Evolutionary conservation across 805 yeast species (phyloP).

Genomic region (Lachancea quebecensis): DNA sequence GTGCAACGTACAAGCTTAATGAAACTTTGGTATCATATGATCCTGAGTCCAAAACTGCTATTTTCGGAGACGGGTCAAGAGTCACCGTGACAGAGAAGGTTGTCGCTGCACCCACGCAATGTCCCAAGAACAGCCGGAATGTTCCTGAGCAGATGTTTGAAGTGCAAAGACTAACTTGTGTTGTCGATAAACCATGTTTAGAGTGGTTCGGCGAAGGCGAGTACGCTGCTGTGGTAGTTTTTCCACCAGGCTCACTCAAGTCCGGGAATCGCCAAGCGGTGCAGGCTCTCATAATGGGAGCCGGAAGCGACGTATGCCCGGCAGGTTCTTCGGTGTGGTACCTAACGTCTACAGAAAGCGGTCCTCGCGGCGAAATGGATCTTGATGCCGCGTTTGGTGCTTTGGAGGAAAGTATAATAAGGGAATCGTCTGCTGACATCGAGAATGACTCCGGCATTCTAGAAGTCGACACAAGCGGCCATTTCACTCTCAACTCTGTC

Average conservation of each 20-base stretch:
- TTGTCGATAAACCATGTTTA: conserved; percentile 78
- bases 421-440: conserved; percentile 62
- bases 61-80: conserved; percentile 65
- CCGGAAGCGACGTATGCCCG: conserved; percentile 84
- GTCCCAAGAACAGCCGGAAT: conserved; percentile 37
- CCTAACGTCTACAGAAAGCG: conserved; percentile 67
- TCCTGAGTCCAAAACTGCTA: conserved; percentile 57
- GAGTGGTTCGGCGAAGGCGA: conserved; percentile 91
- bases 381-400: conserved; percentile 73
- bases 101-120: conserved; percentile 67
- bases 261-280: conserved; percentile 64
- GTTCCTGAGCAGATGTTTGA: conserved; percentile 43
- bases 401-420: conserved; percentile 69
- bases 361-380: conserved; percentile 64
- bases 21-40: conserved; percentile 62
- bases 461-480: conserved; percentile 48
- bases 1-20: conserved; percentile 83
- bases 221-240: conserved; percentile 78
- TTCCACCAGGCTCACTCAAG: conserved; percentile 78
- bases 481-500: conserved; percentile 69
- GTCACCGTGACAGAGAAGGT: conserved; percentile 75
- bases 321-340: conserved; percentile 88
- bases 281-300: conserved; percentile 81
- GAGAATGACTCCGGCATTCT: conserved; percentile 55
- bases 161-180: conserved; percentile 69